These are phyloP conservation scores for Stereum hirsutum DNA, from an alignment of 1,284 basidiomycete species.

Conservation along the genomic window DNA sequence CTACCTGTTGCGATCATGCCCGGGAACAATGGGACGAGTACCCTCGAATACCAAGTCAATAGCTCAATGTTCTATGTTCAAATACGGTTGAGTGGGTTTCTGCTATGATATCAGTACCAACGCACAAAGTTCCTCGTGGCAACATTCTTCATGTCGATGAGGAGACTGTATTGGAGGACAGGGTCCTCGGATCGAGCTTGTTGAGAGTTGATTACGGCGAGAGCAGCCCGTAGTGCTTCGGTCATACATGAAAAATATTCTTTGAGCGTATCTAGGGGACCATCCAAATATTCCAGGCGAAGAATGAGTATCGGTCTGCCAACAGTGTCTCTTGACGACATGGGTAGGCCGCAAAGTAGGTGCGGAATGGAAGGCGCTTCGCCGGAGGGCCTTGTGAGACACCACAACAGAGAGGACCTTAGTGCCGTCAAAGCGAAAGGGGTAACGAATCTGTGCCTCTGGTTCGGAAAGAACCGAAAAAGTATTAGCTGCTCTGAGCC, in stretches of 20 bases:
- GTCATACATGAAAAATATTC: conserved; percentile 35
- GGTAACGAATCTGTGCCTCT: conserved; percentile 61
- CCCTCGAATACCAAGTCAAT: conserved; percentile 52
- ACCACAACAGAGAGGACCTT: conserved; percentile 48
- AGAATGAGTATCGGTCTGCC: conserved; percentile 54
- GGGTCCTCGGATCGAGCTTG: conserved; percentile 15
- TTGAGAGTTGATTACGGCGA: conserved; percentile 30
- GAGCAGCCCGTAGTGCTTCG: conserved; percentile 45
- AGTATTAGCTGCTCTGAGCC: not conserved
- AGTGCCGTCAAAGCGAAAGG: conserved; percentile 57
- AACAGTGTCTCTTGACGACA: conserved; percentile 41
- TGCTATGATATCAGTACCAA: conserved; percentile 7
- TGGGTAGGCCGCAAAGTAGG: conserved; percentile 40
- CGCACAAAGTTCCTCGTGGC: conserved; percentile 54
- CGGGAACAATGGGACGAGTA: conserved; percentile 64
- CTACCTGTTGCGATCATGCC: conserved; percentile 69
- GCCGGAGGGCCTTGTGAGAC: conserved; percentile 39
- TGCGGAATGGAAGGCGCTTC: conserved; percentile 14
- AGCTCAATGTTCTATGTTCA: conserved; percentile 44
- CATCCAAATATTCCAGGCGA: conserved; percentile 26
- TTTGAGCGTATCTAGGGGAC: conserved; percentile 27
- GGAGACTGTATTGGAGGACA: conserved; percentile 56
- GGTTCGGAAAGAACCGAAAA: conserved; percentile 10
- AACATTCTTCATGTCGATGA: conserved; percentile 58
- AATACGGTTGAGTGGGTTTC: conserved; percentile 6